These are phyloP conservation scores for Chenopodium berlandieri DNA, from an alignment of 148 eudicot species.

Conservation along the genomic window DNA sequence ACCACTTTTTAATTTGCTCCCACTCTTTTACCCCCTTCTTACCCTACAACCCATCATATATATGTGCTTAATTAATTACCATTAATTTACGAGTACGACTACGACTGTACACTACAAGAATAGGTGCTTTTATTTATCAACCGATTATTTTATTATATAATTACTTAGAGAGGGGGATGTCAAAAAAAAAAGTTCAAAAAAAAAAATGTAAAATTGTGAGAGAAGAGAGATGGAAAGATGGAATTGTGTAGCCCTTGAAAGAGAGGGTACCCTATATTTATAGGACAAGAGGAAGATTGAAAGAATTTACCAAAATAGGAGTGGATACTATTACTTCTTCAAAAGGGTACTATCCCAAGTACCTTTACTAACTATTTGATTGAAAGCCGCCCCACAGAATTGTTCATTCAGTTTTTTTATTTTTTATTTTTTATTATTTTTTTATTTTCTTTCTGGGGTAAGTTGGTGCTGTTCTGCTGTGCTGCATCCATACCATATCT, in stretches of 20 bases:
- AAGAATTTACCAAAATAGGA: conserved; percentile 17
- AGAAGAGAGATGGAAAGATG: not conserved
- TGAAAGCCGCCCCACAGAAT: conserved; percentile 20
- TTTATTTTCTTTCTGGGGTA: not conserved
- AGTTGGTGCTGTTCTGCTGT: conserved; percentile 1
- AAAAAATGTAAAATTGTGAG: not conserved
- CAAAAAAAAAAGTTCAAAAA: not conserved
- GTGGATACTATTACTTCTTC: conserved; percentile 16
- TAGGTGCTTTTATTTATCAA: too few relatives aligned
- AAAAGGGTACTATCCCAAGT: conserved; percentile 5
- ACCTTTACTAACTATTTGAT: not conserved
- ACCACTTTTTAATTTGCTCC: not conserved
- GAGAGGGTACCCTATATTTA: conserved; percentile 10
- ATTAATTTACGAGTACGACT: too few relatives aligned
- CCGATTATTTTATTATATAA: too few relatives aligned
- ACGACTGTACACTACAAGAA: too few relatives aligned
- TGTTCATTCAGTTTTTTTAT: not conserved
- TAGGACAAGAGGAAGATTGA: conserved; percentile 2
- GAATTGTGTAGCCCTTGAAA: not conserved
- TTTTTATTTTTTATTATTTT: not conserved
- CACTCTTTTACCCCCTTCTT: not conserved
- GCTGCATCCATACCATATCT: not conserved
- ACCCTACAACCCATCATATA: not conserved
- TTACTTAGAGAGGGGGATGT: too few relatives aligned
- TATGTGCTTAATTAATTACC: not conserved